These are phyloP conservation scores for Sungouiozyma intestinalis DNA, from an alignment of 805 yeast species.

Conservation along the genomic window DNA sequence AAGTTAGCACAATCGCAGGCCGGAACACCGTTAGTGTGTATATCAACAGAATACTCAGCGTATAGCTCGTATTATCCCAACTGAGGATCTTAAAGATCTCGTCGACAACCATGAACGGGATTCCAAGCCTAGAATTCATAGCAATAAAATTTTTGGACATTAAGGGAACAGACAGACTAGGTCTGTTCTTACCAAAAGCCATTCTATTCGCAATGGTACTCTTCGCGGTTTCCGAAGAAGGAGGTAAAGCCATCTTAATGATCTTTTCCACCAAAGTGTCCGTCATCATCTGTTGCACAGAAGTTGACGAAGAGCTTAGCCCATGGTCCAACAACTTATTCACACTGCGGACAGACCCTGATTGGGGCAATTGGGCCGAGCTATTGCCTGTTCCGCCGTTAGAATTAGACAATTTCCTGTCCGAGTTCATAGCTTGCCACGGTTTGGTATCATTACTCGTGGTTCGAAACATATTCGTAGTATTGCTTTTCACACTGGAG, in stretches of 20 bases:
- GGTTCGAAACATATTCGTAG: neutral
- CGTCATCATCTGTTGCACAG: conserved; percentile 34
- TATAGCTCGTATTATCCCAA: conserved; percentile 57
- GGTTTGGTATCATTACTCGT: conserved; percentile 3
- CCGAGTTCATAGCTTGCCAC: conserved; percentile 2
- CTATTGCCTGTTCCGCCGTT: neutral
- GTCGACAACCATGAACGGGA: conserved; percentile 54
- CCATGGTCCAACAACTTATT: neutral
- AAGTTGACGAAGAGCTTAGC: conserved; percentile 3
- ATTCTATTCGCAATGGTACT: conserved; percentile 42
- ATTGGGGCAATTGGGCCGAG: neutral
- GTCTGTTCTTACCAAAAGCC: conserved; percentile 52
- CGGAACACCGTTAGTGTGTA: conserved; percentile 45
- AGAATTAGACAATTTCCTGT: conserved; percentile 2
- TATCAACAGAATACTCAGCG: conserved; percentile 45
- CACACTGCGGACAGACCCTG: conserved; percentile 1
- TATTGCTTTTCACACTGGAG: conserved; percentile 3
- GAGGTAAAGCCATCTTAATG: conserved; percentile 62
- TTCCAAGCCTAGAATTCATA: conserved; percentile 50
- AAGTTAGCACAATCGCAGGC: conserved; percentile 43
- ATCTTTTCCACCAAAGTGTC: conserved; percentile 68
- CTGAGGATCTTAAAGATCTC: conserved; percentile 41
- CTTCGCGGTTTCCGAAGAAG: conserved; percentile 37
- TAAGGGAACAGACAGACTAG: conserved; percentile 55
- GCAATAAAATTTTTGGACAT: conserved; percentile 61